Conservation (phyloP, 805 yeast species). For the Kodamaea sagamina region DNA sequence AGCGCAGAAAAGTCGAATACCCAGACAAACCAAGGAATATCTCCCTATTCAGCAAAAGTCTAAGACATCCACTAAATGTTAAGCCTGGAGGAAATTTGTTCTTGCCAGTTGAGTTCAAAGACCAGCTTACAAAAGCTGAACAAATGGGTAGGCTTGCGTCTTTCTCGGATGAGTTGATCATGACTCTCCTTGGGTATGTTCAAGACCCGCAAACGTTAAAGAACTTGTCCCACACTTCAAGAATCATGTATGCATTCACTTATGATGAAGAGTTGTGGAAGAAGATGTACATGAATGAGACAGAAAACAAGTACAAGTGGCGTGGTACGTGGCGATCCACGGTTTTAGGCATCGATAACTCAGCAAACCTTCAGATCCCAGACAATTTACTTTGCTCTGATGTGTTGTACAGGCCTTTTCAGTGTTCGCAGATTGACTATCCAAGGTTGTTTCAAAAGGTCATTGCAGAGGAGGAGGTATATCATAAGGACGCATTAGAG, state of each 20-base stretch:
- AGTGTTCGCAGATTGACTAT: constrained; percentile 73
- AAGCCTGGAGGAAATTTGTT: constrained; percentile 73
- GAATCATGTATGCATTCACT: constrained; percentile 67
- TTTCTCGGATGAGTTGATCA: constrained; percentile 65
- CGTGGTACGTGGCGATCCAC: constrained; percentile 80
- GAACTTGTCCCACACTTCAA: constrained; percentile 58
- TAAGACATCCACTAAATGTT: constrained; percentile 70
- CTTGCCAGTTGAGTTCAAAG: constrained; percentile 27
- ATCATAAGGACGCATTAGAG: constrained; percentile 25
- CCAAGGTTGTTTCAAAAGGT: constrained; percentile 47
- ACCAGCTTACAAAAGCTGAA: constrained; percentile 19
- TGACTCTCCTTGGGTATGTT: constrained; percentile 53
- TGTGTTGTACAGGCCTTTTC: constrained; percentile 77
- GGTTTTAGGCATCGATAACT: constrained; percentile 35
- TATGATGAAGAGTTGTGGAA: constrained; percentile 86
- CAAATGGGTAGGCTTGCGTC: constrained; percentile 56
- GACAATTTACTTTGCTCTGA: constrained; percentile 69
- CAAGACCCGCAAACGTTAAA: constrained; percentile 50
- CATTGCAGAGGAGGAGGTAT: constrained; percentile 46
- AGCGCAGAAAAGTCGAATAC: constrained; percentile 13
- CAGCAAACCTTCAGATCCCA: constrained; percentile 51
- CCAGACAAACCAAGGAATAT: constrained; percentile 15
- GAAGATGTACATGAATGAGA: constrained; percentile 42
- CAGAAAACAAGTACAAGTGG: constrained; percentile 48
- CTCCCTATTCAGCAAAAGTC: constrained; percentile 28